Conservation (phyloP, 257 asterid species). For the Capsicum chinense region DNA sequence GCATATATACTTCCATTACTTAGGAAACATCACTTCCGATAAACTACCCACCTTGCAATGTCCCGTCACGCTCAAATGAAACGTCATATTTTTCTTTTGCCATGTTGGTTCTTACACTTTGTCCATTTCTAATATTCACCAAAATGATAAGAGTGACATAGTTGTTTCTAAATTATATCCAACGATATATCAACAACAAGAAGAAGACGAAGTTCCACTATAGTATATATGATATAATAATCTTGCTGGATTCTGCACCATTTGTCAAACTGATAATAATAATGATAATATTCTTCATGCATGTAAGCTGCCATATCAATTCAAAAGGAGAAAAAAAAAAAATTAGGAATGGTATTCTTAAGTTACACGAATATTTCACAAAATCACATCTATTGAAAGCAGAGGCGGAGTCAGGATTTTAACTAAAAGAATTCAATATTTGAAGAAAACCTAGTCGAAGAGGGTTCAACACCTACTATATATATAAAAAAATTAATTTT, state of each 20-base stretch:
- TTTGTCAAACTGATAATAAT: slow-evolving; percentile 18
- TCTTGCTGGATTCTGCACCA: background rate
- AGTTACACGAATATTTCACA: background rate
- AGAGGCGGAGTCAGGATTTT: too few species aligned
- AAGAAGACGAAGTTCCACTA: background rate
- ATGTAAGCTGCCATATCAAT: background rate
- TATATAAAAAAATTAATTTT: too few species aligned
- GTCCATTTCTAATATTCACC: background rate
- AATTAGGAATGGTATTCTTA: background rate
- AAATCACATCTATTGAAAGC: too few species aligned
- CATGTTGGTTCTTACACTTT: background rate
- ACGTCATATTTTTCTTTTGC: background rate
- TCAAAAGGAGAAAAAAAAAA: background rate
- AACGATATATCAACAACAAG: background rate
- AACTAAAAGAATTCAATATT: too few species aligned
- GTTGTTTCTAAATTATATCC: slow-evolving; percentile 34
- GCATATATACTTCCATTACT: background rate
- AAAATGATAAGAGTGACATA: slow-evolving; percentile 23
- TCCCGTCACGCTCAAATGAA: background rate
- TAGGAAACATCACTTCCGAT: background rate
- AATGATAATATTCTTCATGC: background rate
- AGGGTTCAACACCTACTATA: too few species aligned
- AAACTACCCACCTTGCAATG: background rate
- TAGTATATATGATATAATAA: background rate
- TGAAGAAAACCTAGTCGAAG: too few species aligned